Percentiles rank a stretch among this genome's conserved stretches.
Conservation (phyloP, 2,329 filamentous ascomycete genomes). For the Colletotrichum graminicola region DNA sequence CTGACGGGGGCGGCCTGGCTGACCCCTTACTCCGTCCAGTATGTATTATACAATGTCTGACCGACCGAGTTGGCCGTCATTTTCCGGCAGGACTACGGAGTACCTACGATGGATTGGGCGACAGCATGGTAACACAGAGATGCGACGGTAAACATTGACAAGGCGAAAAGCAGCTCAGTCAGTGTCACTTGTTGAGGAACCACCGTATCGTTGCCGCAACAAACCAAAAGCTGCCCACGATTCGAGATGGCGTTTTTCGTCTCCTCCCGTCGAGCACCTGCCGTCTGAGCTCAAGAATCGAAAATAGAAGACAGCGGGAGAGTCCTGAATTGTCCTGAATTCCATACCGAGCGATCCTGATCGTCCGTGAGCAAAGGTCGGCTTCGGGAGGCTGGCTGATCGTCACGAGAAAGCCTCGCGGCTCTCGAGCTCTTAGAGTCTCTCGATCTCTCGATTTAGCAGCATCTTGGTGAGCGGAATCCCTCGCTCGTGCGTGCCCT, state of each 20-base stretch:
- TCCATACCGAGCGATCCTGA: conserved; percentile 21
- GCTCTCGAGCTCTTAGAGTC: conserved; percentile 1
- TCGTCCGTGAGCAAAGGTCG: conserved; percentile 31
- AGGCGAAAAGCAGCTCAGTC: conserved; percentile 16
- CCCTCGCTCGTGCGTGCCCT: conserved; percentile 25
- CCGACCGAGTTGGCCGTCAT: conserved; percentile 16
- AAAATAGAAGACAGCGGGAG: conserved; percentile 33
- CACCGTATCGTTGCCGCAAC: conserved; percentile 2
- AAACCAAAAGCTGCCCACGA: neutral
- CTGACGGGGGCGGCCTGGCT: conserved; percentile 19
- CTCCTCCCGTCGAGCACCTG: conserved; percentile 1
- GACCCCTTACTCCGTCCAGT: conserved; percentile 16
- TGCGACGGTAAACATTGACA: conserved; percentile 20
- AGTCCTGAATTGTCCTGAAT: conserved; percentile 40
- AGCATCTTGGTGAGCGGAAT: conserved; percentile 2
- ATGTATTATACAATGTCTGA: neutral
- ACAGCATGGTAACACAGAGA: conserved; percentile 26
- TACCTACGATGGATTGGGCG: conserved; percentile 3
- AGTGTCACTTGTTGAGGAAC: conserved; percentile 13
- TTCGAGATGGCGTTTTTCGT: conserved; percentile 19
- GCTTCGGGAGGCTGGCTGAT: conserved; percentile 33
- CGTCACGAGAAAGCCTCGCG: neutral
- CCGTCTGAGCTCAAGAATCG: conserved; percentile 22
- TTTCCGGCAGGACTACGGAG: conserved; percentile 18
- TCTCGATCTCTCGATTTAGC: conserved; percentile 22